Evolutionary conservation across 345 rosid genomes (phyloP).

Genomic region (Microthlaspi erraticum): DNA sequence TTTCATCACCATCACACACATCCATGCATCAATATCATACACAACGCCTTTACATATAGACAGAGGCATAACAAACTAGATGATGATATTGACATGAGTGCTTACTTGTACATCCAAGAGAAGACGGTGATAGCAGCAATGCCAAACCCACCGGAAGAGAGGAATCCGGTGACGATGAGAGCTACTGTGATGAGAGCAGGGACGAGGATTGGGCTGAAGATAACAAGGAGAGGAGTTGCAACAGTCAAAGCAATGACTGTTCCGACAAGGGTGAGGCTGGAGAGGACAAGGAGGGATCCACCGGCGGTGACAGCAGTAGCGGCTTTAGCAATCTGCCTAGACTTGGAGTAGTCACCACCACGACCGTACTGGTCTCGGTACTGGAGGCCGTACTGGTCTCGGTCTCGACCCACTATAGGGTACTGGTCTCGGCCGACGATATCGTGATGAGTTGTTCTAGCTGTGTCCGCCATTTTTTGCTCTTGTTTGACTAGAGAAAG

Average conservation of each 20-base stretch:
- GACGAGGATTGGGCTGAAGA: constrained; percentile 85
- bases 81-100: neutral
- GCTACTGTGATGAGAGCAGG: constrained; percentile 66
- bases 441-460: constrained; percentile 46
- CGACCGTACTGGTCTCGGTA: constrained; percentile 37
- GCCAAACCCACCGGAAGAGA: constrained; percentile 84
- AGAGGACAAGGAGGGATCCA: constrained; percentile 75
- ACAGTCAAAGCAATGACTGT: constrained; percentile 78
- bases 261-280: constrained; percentile 68
- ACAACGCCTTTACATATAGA: neutral
- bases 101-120: constrained; percentile 83
- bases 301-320: constrained; percentile 83
- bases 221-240: constrained; percentile 83
- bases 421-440: constrained; percentile 39
- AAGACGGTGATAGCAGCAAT: constrained; percentile 72
- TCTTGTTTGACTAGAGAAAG: neutral
- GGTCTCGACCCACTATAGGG: constrained; percentile 31
- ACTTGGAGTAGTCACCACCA: constrained; percentile 45
- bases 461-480: constrained; percentile 43
- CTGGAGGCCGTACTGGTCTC: constrained; percentile 33
- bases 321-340: constrained; percentile 75
- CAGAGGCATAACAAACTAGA: neutral
- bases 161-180: constrained; percentile 64
- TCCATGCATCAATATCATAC: neutral
- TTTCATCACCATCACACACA: neutral